phyloP scores from a whole-genome alignment of 2,329 filamentous ascomycete genomes.

The Arthrocladium fulminans region DNA sequence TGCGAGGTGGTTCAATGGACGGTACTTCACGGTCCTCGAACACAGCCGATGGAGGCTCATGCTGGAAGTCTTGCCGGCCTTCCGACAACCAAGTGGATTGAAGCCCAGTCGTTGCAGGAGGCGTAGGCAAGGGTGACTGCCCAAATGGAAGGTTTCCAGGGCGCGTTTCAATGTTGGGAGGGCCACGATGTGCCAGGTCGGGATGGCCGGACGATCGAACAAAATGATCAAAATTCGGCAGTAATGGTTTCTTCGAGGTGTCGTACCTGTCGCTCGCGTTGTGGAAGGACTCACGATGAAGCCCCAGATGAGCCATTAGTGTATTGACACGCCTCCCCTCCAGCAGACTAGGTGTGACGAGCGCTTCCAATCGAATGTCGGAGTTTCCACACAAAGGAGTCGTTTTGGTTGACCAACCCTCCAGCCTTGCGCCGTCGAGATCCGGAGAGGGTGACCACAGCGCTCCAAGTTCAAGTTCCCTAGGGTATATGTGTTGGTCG shows the following conservation, averaged over 20 bases:
- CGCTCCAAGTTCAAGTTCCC: too few relatives aligned
- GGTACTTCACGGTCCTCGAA: neutral
- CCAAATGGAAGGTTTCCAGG: neutral
- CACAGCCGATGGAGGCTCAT: neutral
- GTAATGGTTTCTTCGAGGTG: constrained; percentile 9
- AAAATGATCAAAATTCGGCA: constrained; percentile 20
- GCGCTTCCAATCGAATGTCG: too few relatives aligned
- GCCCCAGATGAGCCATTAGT: neutral
- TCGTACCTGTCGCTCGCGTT: neutral
- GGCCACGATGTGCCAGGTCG: constrained; percentile 5
- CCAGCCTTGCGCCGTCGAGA: too few relatives aligned
- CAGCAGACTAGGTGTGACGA: too few relatives aligned
- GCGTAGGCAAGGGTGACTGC: constrained; percentile 5
- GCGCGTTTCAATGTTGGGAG: neutral
- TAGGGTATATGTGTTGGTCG: too few relatives aligned
- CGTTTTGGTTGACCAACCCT: too few relatives aligned
- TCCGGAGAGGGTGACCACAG: too few relatives aligned
- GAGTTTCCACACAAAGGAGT: too few relatives aligned
- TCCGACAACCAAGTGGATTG: neutral
- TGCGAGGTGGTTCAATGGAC: neutral
- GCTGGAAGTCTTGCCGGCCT: neutral
- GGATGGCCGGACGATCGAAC: constrained; percentile 13
- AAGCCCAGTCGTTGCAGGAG: neutral
- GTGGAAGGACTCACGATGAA: neutral
- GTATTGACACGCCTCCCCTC: neutral